A percentile compares a stretch with the other conserved stretches of the same genome.
Evolutionary conservation across 179 eudicot species (phyloP).

Genomic region (Nepenthes alata): DNA sequence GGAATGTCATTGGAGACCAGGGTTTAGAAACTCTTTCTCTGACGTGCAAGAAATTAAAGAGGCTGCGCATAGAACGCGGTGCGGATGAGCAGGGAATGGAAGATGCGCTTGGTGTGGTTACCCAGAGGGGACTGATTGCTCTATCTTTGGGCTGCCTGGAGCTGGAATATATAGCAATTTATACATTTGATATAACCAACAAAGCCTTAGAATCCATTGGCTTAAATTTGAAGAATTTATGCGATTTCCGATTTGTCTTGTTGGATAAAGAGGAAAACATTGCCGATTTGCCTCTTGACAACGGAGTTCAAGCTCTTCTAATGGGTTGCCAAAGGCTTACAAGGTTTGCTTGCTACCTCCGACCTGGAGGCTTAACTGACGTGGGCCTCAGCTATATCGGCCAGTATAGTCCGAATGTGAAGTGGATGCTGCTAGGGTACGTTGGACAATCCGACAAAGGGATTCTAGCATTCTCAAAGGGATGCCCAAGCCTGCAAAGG

Average conservation of each 20-base stretch:
- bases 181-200: constrained; percentile 67
- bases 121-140: constrained; percentile 70
- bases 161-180: constrained; percentile 69
- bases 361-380: constrained; percentile 75
- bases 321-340: constrained; percentile 55
- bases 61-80: constrained; percentile 79
- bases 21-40: constrained; percentile 59
- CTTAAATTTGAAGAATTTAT: constrained; percentile 35
- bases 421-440: constrained; percentile 84
- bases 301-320: constrained; percentile 60
- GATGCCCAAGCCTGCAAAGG: constrained; percentile 74
- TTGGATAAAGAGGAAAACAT: constrained; percentile 51
- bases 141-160: constrained; percentile 63
- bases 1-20: constrained; percentile 67
- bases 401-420: constrained; percentile 43
- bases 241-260: constrained; percentile 70
- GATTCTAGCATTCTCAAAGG: constrained; percentile 56
- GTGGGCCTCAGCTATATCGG: constrained; percentile 68
- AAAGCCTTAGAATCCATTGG: constrained; percentile 56
- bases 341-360: constrained; percentile 67
- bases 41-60: constrained; percentile 48
- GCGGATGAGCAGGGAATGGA: constrained; percentile 57
- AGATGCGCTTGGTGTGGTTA: constrained; percentile 58
- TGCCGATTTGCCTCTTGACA: constrained; percentile 73
- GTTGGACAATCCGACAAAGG: constrained; percentile 73